These are phyloP conservation scores for Diphasiastrum complanatum DNA, from an alignment of 83 land plant species.

Conservation along the genomic window DNA sequence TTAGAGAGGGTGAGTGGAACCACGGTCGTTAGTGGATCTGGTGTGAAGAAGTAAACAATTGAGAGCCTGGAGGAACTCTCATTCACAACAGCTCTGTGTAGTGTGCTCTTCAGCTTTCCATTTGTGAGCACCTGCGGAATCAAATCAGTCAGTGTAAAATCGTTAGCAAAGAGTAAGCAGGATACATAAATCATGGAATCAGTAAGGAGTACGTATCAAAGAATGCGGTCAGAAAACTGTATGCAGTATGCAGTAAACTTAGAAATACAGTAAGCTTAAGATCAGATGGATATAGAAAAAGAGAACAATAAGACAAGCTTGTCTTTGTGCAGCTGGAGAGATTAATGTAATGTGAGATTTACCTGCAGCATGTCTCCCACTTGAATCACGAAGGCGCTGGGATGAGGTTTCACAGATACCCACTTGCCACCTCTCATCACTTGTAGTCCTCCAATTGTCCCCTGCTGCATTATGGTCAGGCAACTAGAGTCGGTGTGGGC, in stretches of 20 bases:
- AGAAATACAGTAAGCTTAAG: no score
- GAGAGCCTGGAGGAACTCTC: constrained; percentile 36
- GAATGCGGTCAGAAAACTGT: no score
- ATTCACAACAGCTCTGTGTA: constrained; percentile 59
- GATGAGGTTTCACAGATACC: constrained; percentile 43
- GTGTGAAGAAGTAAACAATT: constrained; percentile 43
- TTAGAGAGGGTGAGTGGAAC: no score
- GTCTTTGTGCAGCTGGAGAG: no score
- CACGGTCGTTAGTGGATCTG: no score
- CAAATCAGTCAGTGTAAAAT: background rate
- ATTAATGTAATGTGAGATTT: no score
- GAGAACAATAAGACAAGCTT: background rate
- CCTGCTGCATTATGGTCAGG: constrained; percentile 49
- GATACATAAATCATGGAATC: background rate
- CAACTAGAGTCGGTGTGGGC: constrained; percentile 63
- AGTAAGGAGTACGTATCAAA: no score
- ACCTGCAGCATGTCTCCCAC: constrained; percentile 57
- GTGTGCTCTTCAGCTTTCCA: constrained; percentile 36
- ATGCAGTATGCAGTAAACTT: no score
- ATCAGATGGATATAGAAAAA: background rate
- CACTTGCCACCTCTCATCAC: constrained; percentile 33
- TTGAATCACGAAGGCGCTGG: constrained; percentile 46
- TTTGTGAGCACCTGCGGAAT: constrained; percentile 43
- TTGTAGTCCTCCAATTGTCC: constrained; percentile 41
- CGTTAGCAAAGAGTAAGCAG: background rate